phyloP scores from a whole-genome alignment of 176 grass and related monocot genomes.

The Eleusine indica region DNA sequence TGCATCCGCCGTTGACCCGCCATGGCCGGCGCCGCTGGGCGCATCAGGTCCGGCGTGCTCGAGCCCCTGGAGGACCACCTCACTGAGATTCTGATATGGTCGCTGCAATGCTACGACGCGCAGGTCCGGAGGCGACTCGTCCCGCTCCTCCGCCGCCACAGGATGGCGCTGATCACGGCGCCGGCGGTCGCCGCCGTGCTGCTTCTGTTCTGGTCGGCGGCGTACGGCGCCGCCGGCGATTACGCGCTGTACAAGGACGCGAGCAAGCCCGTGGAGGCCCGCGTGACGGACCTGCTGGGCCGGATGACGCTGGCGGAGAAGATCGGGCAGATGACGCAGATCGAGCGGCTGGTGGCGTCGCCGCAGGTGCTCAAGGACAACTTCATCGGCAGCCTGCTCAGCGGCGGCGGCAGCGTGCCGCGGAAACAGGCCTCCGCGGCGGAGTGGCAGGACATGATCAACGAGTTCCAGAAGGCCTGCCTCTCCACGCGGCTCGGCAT shows the following conservation, averaged over 20 bases:
- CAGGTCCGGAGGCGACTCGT: constrained; percentile 45
- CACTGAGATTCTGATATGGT: constrained; percentile 36
- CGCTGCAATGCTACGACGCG: constrained; percentile 43
- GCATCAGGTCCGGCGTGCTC: constrained; percentile 31
- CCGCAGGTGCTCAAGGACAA: constrained; percentile 69
- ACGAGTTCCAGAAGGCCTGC: constrained; percentile 64
- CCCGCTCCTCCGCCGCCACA: constrained; percentile 51
- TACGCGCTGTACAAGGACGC: constrained; percentile 70
- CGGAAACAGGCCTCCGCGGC: constrained; percentile 55
- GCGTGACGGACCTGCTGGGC: constrained; percentile 60
- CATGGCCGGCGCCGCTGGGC: constrained; percentile 33
- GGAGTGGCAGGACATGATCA: constrained; percentile 77
- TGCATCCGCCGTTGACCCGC: constrained; percentile 21
- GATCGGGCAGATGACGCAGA: constrained; percentile 99
- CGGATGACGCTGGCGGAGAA: constrained; percentile 89
- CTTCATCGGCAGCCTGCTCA: constrained; percentile 94
- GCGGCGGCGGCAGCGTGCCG: constrained; percentile 90
- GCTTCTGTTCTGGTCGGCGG: constrained; percentile 53
- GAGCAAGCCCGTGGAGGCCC: constrained; percentile 46
- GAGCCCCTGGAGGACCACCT: constrained; percentile 34
- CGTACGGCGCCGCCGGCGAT: constrained; percentile 46
- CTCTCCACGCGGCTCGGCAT: constrained; percentile 76
- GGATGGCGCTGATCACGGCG: constrained; percentile 60
- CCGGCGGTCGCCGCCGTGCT: constrained; percentile 48
- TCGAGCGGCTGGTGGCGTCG: constrained; percentile 72